These are phyloP conservation scores for Blastobotrys chiropterorum DNA, from an alignment of 805 yeast species.

Conservation along the genomic window DNA sequence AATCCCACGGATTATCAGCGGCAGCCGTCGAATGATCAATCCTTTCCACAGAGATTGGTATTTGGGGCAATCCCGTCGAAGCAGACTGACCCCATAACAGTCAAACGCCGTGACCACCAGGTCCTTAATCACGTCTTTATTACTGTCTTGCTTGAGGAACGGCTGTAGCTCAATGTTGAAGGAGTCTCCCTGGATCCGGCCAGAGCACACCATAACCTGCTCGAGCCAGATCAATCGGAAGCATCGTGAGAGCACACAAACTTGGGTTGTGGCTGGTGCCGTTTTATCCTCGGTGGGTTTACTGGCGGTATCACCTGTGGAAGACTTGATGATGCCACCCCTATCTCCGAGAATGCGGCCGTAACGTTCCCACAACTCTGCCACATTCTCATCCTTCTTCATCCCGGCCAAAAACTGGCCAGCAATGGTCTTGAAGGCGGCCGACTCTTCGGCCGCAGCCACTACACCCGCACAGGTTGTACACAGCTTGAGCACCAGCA, in stretches of 20 bases:
- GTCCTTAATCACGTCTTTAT: constrained; percentile 30
- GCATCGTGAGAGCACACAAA: constrained; percentile 14
- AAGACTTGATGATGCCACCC: background rate
- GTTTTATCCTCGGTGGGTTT: background rate
- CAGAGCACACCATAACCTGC: constrained; percentile 15
- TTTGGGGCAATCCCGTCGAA: constrained; percentile 30
- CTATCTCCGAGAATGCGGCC: background rate
- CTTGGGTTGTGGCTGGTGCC: too few relatives aligned
- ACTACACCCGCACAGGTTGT: background rate
- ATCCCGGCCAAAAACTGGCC: background rate
- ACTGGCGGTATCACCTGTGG: too few relatives aligned
- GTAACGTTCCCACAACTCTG: background rate
- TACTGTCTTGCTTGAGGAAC: constrained; percentile 5
- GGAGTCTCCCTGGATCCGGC: constrained; percentile 16
- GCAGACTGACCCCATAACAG: constrained; percentile 36
- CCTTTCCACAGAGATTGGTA: constrained; percentile 39
- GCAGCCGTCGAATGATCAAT: constrained; percentile 42
- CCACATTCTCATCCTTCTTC: background rate
- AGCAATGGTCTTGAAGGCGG: background rate
- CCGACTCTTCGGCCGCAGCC: background rate
- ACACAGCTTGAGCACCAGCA: background rate
- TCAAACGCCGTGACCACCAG: constrained; percentile 41
- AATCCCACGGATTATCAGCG: constrained; percentile 36
- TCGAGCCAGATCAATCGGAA: constrained; percentile 22
- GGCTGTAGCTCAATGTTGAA: constrained; percentile 14